Evolutionary conservation across 2,329 filamentous ascomycete species (phyloP), one percentile per base, ranked within the genome.

Genomic region (Pseudogymnoascus sp.): DNA sequence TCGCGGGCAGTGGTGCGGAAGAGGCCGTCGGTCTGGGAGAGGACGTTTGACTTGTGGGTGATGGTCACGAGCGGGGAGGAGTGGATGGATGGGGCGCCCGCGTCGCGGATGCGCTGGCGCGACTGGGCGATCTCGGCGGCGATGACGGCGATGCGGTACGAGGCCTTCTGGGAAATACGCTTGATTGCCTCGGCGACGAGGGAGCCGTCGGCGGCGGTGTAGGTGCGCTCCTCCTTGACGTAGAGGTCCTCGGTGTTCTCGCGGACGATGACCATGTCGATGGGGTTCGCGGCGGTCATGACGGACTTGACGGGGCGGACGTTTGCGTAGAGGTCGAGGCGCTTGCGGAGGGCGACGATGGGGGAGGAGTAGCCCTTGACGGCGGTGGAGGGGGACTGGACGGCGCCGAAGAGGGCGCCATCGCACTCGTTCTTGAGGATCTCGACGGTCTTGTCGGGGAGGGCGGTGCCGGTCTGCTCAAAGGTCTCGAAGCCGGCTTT

Each of bases 41-140:
- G 84, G 21, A 99, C 95, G 78, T 99, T 99, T 76, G 88, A 93
- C 82, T 99, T 99, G 84, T 99, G 95, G 60, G 95, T 97, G 75
- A 99, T 91, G 65, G 95, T 99, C 65, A 99, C 93, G 71, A 93
- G 82, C 29, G 92, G 86, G 50, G 79, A 74, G 61, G 78, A 76
- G 78, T 92, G 89, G 67, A 89, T 86, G 74, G 82, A 85, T 26
- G 78, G 71, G 13, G 74, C 72, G 53, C 81, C 80, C 11, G 78
- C 75, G 40, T 86, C 82, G 66, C 93, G 86, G 70, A 96, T 86
- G 74, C 89, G 87, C 74, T 96, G 90, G 68, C 95, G 83, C 62
- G 92, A 86, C 66, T 96, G 80, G 13, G 95, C 95, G 75, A 99
- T 96, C 72, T 97, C 92, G 64, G 93, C 95, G 6, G 95, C 95